phyloP scores from a whole-genome alignment of 208 protist species.

The Zelonia costaricensis region DNA sequence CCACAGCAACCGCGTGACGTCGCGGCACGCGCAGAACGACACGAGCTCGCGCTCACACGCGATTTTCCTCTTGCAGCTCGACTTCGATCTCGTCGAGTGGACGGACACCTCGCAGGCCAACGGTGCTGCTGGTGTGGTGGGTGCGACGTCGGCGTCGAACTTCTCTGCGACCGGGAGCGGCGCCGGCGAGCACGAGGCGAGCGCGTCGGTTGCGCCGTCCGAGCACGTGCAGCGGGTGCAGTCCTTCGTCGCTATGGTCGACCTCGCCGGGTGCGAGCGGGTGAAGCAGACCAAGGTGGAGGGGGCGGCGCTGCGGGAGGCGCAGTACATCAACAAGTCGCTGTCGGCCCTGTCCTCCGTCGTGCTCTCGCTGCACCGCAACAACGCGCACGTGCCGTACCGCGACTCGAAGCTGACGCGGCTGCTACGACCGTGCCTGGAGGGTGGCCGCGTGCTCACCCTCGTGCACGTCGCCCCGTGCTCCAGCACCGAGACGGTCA shows the following conservation, averaged over 20 bases:
- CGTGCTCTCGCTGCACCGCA: constrained; percentile 74
- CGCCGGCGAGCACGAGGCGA: not conserved
- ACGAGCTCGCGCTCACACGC: constrained; percentile 87
- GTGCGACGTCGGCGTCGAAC: no score
- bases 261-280: constrained; percentile 97
- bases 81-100: constrained; percentile 55
- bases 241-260: constrained; percentile 93
- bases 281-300: constrained; percentile 90
- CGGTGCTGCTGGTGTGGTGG: not conserved
- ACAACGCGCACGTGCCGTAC: constrained; percentile 87
- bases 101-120: not conserved
- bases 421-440: constrained; percentile 84
- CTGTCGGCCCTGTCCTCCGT: constrained; percentile 88
- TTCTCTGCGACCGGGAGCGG: not conserved
- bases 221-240: constrained; percentile 32
- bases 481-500: constrained; percentile 59
- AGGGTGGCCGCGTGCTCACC: constrained; percentile 74
- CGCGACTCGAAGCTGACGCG: constrained; percentile 92
- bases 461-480: constrained; percentile 86
- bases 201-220: not conserved
- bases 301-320: constrained; percentile 75
- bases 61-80: constrained; percentile 83
- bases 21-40: constrained; percentile 69
- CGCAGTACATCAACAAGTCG: constrained; percentile 93
- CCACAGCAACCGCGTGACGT: constrained; percentile 76